A percentile compares a stretch with the other conserved stretches of the same genome.
These are phyloP conservation scores for Talaromyces sp. DNA, from an alignment of 2,329 filamentous ascomycete genomes.

Conservation along the genomic window DNA sequence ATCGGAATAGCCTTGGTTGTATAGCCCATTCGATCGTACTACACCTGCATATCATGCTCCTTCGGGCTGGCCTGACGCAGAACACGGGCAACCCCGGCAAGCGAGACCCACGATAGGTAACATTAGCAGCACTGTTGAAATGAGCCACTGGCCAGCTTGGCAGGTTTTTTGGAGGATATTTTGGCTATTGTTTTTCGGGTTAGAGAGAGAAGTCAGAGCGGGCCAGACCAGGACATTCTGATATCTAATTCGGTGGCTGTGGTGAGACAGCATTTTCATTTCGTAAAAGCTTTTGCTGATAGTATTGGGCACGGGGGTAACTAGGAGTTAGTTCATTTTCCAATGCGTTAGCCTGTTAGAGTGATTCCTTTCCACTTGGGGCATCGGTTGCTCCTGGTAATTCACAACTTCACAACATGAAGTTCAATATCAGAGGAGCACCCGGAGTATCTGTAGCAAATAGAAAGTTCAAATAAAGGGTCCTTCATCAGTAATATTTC, in stretches of 20 bases:
- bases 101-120: not conserved
- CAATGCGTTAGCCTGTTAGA: not conserved
- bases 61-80: not conserved
- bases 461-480: not conserved
- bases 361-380: not conserved
- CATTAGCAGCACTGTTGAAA: not conserved
- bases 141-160: not conserved
- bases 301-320: not conserved
- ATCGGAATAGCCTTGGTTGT: not conserved
- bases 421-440: not conserved
- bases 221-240: not conserved
- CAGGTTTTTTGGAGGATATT: not conserved
- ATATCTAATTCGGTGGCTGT: not conserved
- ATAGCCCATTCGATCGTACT: not conserved
- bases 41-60: not conserved
- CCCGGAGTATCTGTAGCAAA: not conserved
- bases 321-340: not conserved
- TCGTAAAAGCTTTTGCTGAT: not conserved
- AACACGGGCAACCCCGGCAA: not conserved
- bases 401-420: not conserved
- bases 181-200: not conserved
- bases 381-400: not conserved
- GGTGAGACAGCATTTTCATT: not conserved
- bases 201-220: not conserved
- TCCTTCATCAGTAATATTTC: not conserved